A percentile compares a stretch with the other conserved stretches of the same genome.
These are phyloP conservation scores for Dipteronia dyeriana DNA, from an alignment of 345 rosid genomes.

Conservation along the genomic window DNA sequence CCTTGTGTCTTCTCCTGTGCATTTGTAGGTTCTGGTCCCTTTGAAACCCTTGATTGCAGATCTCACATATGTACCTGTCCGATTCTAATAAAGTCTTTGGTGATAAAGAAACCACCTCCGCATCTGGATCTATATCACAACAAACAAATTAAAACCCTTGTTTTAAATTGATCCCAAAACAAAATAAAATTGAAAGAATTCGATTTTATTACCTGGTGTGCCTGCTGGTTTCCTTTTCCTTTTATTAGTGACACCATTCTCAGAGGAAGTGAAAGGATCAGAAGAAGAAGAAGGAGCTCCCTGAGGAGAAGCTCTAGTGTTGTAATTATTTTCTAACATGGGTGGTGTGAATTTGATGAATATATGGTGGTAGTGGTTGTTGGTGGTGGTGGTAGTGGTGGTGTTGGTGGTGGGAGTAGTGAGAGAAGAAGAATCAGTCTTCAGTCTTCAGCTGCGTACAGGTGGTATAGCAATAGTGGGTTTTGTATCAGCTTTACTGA, in stretches of 20 bases:
- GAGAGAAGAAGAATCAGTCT: not conserved
- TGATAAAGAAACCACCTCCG: conserved; percentile 80
- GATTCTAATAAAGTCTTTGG: conserved; percentile 77
- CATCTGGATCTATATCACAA: conserved; percentile 67
- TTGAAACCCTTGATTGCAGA: conserved; percentile 90
- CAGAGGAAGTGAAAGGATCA: conserved; percentile 50
- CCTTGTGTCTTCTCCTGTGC: conserved; percentile 85
- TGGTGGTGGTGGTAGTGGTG: not conserved
- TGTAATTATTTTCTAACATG: conserved; percentile 46
- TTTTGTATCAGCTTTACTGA: conserved; percentile 57
- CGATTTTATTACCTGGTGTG: conserved; percentile 57
- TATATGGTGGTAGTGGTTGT: conserved; percentile 20
- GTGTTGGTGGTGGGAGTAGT: conserved; percentile 12
- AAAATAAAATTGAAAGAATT: too few species aligned
- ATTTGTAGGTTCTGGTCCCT: conserved; percentile 88
- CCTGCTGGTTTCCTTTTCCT: conserved; percentile 89
- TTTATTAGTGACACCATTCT: conserved; percentile 59
- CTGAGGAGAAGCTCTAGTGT: conserved; percentile 23
- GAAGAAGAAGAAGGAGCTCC: conserved; percentile 51
- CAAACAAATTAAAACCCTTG: not conserved
- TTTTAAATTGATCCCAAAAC: not conserved
- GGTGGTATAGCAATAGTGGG: conserved; percentile 43
- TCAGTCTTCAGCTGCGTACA: conserved; percentile 22
- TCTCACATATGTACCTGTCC: conserved; percentile 82
- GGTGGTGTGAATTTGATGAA: conserved; percentile 2